Evolutionary conservation across 225 moss, liverwort and hornwort species (phyloP).

Genomic region (Anthoceros angustus): DNA sequence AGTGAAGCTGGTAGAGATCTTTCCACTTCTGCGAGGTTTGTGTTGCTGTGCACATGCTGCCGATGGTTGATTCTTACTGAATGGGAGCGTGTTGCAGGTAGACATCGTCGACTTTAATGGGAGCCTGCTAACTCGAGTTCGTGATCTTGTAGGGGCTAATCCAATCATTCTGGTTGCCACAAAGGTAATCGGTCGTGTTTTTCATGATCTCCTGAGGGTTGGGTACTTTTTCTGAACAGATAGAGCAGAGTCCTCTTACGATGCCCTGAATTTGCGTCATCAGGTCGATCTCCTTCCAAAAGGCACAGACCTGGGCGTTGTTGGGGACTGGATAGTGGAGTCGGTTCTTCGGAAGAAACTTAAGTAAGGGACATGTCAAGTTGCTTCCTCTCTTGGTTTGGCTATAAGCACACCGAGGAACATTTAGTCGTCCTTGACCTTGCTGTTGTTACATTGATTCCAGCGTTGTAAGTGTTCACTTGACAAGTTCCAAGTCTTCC

Average conservation of each 20-base stretch:
- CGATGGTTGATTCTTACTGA: background rate
- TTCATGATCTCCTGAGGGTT: background rate
- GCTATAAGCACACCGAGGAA: too few relatives aligned
- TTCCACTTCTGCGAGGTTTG: background rate
- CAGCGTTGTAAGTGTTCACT: constrained; percentile 92
- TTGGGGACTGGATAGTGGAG: constrained; percentile 84
- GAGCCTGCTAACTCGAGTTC: constrained; percentile 82
- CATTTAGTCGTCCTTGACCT: background rate
- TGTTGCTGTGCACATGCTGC: background rate
- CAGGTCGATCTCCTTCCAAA: constrained; percentile 85
- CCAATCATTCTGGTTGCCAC: constrained; percentile 83
- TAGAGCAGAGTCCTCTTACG: background rate
- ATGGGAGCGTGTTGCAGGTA: constrained; percentile 32
- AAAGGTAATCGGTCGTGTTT: constrained; percentile 37
- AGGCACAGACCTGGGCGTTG: constrained; percentile 64
- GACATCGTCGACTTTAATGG: constrained; percentile 99
- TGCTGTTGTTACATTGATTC: background rate
- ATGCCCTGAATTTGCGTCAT: background rate
- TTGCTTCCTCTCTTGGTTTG: background rate
- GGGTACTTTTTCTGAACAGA: background rate
- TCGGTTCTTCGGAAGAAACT: constrained; percentile 69
- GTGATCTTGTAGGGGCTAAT: constrained; percentile 93
- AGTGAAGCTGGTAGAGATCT: constrained; percentile 55
- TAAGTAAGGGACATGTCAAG: constrained; percentile 32
- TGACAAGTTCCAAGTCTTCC: constrained; percentile 78